Evolutionary conservation across 495 filamentous ascomycete species (phyloP).

Genomic region (Penicillium daleae): DNA sequence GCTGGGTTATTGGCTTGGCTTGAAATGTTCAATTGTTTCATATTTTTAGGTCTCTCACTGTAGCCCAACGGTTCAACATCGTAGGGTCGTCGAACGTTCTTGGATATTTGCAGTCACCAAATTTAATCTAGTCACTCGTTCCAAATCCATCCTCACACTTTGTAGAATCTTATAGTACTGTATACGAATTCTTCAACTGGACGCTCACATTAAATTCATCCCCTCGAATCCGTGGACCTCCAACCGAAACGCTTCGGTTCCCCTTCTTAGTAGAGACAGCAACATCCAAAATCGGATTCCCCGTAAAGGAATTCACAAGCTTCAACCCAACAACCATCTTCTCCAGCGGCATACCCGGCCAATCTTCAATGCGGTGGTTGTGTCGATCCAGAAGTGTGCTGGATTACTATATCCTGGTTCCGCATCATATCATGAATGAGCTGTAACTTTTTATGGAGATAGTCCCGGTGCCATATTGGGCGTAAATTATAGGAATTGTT

Average conservation of each 20-base stretch:
- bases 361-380: slow-evolving; percentile 61
- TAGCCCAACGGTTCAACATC: slow-evolving; percentile 11
- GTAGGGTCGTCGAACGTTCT: neutral
- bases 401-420: slow-evolving; percentile 52
- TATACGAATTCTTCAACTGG: too few relatives aligned
- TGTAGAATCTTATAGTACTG: too few relatives aligned
- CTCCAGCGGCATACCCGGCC: slow-evolving; percentile 62
- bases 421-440: slow-evolving; percentile 7
- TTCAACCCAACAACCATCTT: slow-evolving; percentile 57
- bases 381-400: slow-evolving; percentile 63
- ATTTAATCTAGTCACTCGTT: too few relatives aligned
- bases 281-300: slow-evolving; percentile 52
- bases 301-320: slow-evolving; percentile 71
- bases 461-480: too few relatives aligned
- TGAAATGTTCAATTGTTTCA: slow-evolving; percentile 8
- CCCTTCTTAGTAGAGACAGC: too few relatives aligned
- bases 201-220: too few relatives aligned
- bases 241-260: too few relatives aligned
- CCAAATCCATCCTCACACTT: too few relatives aligned
- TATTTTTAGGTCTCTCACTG: slow-evolving; percentile 2
- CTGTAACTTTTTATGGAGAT: too few relatives aligned
- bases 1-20: slow-evolving; percentile 8
- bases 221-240: too few relatives aligned
- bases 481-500: too few relatives aligned
- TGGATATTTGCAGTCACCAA: neutral